Evolutionary conservation across 495 filamentous ascomycete genomes (phyloP).

Genomic region (Barbatosphaeria neglecta): DNA sequence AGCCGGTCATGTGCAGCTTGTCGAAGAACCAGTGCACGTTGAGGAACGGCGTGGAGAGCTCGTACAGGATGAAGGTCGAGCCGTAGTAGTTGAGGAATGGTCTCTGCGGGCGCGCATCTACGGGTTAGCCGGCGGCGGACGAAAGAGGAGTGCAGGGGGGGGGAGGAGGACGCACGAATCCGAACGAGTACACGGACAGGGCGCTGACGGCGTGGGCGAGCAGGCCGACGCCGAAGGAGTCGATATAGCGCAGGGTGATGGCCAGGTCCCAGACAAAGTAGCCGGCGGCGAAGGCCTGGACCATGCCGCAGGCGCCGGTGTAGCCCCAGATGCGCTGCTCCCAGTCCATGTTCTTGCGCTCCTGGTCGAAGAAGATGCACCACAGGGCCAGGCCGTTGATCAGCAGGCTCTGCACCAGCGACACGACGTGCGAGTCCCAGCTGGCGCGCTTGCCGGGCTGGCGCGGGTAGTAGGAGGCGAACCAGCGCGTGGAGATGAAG

Average conservation of each 20-base stretch:
- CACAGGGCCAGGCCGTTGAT: conserved; percentile 71
- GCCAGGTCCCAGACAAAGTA: conserved; percentile 93
- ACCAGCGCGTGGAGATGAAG: conserved; percentile 51
- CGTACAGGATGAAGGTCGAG: conserved; percentile 88
- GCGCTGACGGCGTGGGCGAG: conserved; percentile 82
- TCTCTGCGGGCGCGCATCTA: conserved; percentile 48
- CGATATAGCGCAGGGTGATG: conserved; percentile 57
- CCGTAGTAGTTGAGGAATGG: conserved; percentile 93
- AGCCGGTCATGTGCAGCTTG: conserved; percentile 90
- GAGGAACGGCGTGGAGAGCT: conserved; percentile 86
- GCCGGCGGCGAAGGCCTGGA: conserved; percentile 76
- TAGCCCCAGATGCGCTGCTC: conserved; percentile 84
- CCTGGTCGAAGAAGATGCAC: conserved; percentile 69
- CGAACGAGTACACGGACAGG: conserved; percentile 74
- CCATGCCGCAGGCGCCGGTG: conserved; percentile 66
- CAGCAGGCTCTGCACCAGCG: conserved; percentile 71
- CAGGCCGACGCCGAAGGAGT: conserved; percentile 80
- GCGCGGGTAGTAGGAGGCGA: conserved; percentile 59
- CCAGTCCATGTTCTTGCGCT: conserved; percentile 59
- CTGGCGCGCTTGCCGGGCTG: conserved; percentile 61
- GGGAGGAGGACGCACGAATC: conserved; percentile 63
- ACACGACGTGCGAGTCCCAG: conserved; percentile 97
- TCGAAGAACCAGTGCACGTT: conserved; percentile 99
- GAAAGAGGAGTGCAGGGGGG: neutral
- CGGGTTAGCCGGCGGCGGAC: neutral